phyloP scores from a whole-genome alignment of 2,329 filamentous ascomycete genomes.

The Trichoderma semiorbis region DNA sequence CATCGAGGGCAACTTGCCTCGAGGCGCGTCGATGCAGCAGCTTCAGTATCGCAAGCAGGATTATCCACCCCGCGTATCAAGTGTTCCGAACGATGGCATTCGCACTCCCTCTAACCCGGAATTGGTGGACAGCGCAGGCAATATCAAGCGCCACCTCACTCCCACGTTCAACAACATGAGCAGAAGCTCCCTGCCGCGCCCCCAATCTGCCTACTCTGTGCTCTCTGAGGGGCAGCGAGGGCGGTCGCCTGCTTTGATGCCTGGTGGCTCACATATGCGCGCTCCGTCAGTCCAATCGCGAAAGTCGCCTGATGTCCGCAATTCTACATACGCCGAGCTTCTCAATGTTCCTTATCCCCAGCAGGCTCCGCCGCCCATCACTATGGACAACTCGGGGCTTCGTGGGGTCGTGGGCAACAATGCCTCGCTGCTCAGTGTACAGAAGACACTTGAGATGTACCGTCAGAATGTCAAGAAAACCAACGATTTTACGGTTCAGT shows the following conservation, averaged over 20 bases:
- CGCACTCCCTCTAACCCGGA: slow-evolving; percentile 50
- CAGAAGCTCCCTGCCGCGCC: slow-evolving; percentile 61
- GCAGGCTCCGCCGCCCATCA: slow-evolving; percentile 62
- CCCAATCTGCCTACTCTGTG: slow-evolving; percentile 72
- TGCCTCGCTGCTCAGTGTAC: slow-evolving; percentile 83
- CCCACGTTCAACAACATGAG: slow-evolving; percentile 53
- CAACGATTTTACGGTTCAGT: slow-evolving; percentile 83
- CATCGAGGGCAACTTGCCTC: slow-evolving; percentile 42
- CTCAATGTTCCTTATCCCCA: slow-evolving; percentile 75
- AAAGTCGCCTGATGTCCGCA: slow-evolving; percentile 53
- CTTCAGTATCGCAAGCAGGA: slow-evolving; percentile 60
- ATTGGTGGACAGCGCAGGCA: slow-evolving; percentile 46
- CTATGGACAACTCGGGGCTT: slow-evolving; percentile 77
- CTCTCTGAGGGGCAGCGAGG: slow-evolving; percentile 67
- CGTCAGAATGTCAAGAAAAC: slow-evolving; percentile 96
- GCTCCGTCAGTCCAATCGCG: slow-evolving; percentile 49
- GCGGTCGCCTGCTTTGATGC: slow-evolving; percentile 52
- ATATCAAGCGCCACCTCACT: slow-evolving; percentile 60
- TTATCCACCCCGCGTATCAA: slow-evolving; percentile 40
- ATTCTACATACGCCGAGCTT: slow-evolving; percentile 56
- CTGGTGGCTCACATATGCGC: slow-evolving; percentile 43
- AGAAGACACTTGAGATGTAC: slow-evolving; percentile 98
- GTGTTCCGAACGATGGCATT: slow-evolving; percentile 41
- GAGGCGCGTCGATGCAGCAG: slow-evolving; percentile 48
- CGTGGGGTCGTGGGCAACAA: slow-evolving; percentile 79